Evolutionary conservation across 106 monocot genomes (phyloP), one percentile per base, ranked within the genome.

Genomic region (Iris macrosiphon): DNA sequence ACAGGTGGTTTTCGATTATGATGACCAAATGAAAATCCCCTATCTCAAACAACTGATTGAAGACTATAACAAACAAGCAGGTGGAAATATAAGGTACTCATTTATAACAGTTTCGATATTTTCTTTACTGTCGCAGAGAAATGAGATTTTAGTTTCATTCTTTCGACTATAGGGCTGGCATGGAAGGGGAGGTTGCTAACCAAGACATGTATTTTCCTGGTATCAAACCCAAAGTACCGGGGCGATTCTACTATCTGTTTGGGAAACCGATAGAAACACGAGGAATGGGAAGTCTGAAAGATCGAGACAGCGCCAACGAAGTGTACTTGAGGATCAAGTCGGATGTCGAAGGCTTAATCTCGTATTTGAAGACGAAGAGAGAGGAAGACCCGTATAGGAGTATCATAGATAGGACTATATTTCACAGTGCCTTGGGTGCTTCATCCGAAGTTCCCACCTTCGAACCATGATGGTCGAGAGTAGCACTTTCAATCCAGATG

Each of bases 191-290:
- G 40, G 15, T 80, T 28, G 58, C 79, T 0, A 52, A 90, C 18
- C 96, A 98, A 70, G 63, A 80, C 0, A 1, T 98, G 1, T 55
- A 77, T 66, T 0, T 87, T 37, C 96, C 96, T 19, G 64, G 62
- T 1, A 27, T 90, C 41, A 40, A 83, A 21, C 90, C 96, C 0
- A 98, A 91, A 27, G 15, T 87, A 39, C 96, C 96, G 10, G 96
- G 96, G 0, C 90, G 96, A 5, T 86, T 90, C n/a, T 90, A 98
- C 59, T 98, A 78, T 66, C 42, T 90, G 16, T 98, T 98, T 56
- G 96, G 96, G 9, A 83, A 87, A 55, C 86, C 90, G 38, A 64
- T 90, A 48, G 83, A 98, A 66, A 80, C 80, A 21, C 42, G 24
- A 34, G 86, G 80, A 29, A 77, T 61, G 41, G 61, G 66, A 32